Evolutionary conservation across 1,139 yeast species (phyloP), one percentile per base, ranked within the genome.

Genomic region (Diutina pseudorugosa): DNA sequence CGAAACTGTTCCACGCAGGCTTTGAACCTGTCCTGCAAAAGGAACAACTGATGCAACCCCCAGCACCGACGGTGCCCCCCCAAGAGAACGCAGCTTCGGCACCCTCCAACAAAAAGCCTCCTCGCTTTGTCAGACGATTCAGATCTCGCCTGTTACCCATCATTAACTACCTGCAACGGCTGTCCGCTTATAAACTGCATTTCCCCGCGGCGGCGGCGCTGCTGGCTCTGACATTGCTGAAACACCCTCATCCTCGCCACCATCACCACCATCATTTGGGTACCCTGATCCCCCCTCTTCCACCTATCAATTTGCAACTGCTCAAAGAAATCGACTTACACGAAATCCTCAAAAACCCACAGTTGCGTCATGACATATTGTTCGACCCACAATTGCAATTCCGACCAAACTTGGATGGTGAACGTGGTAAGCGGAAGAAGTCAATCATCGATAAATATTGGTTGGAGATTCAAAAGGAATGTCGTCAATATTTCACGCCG

Each of bases 371-470:
- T 65, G 98, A 91, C 64, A 88, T 91, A 55, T 76, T 89, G 27
- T 91, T 91, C 64, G 97, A 91, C 68, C 95, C 97, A 18, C 89
- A 87, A 63, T 75, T 91, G 55, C 96, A 90, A 71, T 90, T 90
- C 66, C 77, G 96, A 60, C 96, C 97, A 45, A 87, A 91, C 65
- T 71, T 89, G 59, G 95, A 90, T 66, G 95, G 96, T 52, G 96
- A 88, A 67, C 73, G 96, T 53, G 96, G 96, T 42, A 75, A 82
- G 59, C 76, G 90, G 56, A 88, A 89, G 74, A 84, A 83, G 65
- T 69, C 77, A 54, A 73, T 84, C 49, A 84, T 90, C 51, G 95
- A 86, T 62, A 82, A 78, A 61, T 89, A 90, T 67, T 91, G 98
- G 98, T 70, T 71, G 52, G 85, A 85, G 59, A 82, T 91, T 51